Evolutionary conservation across 495 filamentous ascomycete genomes (phyloP), one percentile per base, ranked within the genome.

Genomic region (Xylaria grammica): DNA sequence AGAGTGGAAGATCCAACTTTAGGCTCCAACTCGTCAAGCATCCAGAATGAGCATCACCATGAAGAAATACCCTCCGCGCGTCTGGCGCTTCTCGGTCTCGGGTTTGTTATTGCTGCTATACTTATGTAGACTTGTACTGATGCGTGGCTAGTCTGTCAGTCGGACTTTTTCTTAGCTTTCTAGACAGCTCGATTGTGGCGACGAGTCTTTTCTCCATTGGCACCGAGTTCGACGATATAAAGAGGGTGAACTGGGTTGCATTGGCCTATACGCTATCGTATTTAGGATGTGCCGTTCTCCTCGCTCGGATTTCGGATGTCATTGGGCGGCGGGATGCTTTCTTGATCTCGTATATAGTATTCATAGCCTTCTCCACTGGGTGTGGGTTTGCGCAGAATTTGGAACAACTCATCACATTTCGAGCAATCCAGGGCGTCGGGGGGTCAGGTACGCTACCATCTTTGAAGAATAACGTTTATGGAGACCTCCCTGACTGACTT

Each of bases 361-460:
- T 89, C 61, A 67, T 86, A 51, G 77, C 65, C 38, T 87, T 86
- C 58, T 87, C 86, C 1, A 69, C 83, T 0, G 85, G 74, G 0
- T 86, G 85, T 64, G 85, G 82, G 2, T 82, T 79, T 44, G 69
- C 79, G 9, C 54, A 74, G 48, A 82, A 65, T 38, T 52, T 85
- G 27, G 63, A 73, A 17, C 77, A 85, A 65, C 74, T 88, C 48
- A 79, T 82, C 53, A 74, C 72, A 9, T 79, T 71, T 36, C 72
- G 81, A 57, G 74, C 78, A 1, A 45, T 81, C 15, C 80, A 84
- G 65, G 81, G 81, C 0, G 19, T 84, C 4, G 81, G 80, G 1
- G 81, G 79, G 4, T 77, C 78, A 57, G 78, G 80, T 77, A 9
- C 63, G 72, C 66, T 45, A 27, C 32, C 32, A n/a, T 36, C 59